Conservation (phyloP, 768 basidiomycete genomes). For the Hortiboletus campestris region DNA sequence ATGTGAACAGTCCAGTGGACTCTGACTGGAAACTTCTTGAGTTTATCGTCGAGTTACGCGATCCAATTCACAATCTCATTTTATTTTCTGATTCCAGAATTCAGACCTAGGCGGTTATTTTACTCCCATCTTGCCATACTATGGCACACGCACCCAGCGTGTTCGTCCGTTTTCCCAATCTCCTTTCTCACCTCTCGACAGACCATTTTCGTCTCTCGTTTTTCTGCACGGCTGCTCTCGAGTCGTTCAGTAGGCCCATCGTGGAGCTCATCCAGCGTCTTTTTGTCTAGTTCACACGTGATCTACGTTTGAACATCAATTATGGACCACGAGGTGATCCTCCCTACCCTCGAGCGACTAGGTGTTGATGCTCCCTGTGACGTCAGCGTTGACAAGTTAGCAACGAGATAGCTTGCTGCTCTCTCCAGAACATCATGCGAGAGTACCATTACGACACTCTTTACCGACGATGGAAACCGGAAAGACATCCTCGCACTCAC, state of each 20-base stretch:
- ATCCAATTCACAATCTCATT: not conserved
- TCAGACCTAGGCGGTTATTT: not conserved
- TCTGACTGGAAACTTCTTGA: not conserved
- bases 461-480: constrained; percentile 39
- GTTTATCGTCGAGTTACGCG: not conserved
- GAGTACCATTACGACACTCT: constrained; percentile 19
- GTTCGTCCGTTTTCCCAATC: not conserved
- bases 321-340: constrained; percentile 4
- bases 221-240: not conserved
- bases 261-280: not conserved
- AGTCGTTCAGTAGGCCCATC: no score
- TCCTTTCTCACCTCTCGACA: not conserved
- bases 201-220: not conserved
- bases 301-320: not conserved
- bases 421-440: constrained; percentile 19
- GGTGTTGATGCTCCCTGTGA: constrained; percentile 19
- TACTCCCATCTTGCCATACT: not conserved
- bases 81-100: no score
- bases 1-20: not conserved
- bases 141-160: not conserved
- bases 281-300: not conserved
- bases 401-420: constrained; percentile 28
- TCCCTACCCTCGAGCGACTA: constrained; percentile 31
- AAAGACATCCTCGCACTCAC: constrained; percentile 48
- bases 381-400: constrained; percentile 22